A percentile compares a stretch with the other conserved stretches of the same genome.
Evolutionary conservation across 176 grass and related monocot genomes (phyloP).

Genomic region (Eleusine coracana): DNA sequence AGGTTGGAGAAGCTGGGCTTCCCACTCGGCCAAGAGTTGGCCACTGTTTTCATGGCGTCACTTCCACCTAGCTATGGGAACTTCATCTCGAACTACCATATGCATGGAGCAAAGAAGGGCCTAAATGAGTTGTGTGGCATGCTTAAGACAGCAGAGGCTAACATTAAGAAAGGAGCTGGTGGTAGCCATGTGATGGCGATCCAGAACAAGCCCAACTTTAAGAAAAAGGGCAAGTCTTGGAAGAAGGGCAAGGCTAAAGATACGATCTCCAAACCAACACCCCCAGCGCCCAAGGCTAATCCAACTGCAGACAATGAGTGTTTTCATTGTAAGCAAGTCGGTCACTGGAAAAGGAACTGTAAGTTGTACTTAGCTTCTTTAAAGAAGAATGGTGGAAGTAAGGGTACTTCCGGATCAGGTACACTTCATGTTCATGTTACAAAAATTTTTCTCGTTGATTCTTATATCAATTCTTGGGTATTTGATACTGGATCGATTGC

Average conservation of each 20-base stretch:
- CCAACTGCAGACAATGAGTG: too few species aligned
- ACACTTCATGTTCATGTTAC: background rate
- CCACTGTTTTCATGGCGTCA: too few species aligned
- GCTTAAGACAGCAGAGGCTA: too few species aligned
- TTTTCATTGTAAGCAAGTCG: background rate
- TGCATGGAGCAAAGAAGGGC: too few species aligned
- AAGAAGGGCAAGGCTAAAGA: constrained; percentile 11
- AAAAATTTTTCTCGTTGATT: background rate
- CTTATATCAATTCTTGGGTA: too few species aligned
- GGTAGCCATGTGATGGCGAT: background rate
- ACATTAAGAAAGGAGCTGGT: too few species aligned
- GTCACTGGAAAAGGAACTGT: background rate
- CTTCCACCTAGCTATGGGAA: too few species aligned
- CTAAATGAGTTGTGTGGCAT: too few species aligned
- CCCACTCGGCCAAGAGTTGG: too few species aligned
- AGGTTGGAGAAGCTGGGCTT: too few species aligned
- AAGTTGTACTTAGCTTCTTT: background rate
- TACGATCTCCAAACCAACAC: background rate
- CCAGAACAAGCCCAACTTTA: background rate
- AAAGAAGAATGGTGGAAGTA: background rate
- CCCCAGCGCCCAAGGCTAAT: background rate
- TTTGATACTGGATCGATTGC: background rate
- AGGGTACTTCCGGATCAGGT: background rate
- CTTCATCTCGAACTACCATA: too few species aligned
- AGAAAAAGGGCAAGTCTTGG: background rate